Percentiles rank a stretch among this genome's conserved stretches.
These are phyloP conservation scores for Atkinsonella hypoxylon DNA, from an alignment of 2,329 filamentous ascomycete species.

Conservation along the genomic window DNA sequence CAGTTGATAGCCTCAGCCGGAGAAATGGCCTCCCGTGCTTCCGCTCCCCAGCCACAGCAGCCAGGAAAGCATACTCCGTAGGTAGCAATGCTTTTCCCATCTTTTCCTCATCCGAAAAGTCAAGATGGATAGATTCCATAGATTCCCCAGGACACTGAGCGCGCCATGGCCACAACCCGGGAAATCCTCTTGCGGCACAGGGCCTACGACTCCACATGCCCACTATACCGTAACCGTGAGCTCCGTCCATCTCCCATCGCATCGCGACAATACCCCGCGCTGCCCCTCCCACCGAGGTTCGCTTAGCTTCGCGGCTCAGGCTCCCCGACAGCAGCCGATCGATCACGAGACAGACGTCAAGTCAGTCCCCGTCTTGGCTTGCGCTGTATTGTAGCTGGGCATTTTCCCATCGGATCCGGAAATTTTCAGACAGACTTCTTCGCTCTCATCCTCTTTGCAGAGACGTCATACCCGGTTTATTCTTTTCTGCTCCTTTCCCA, in stretches of 20 bases:
- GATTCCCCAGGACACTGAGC: no score
- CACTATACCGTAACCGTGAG: not conserved
- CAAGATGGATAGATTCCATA: no score
- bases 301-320: no score
- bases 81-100: not conserved
- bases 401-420: no score
- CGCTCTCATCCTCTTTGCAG: not conserved
- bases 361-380: no score
- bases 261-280: slow-evolving; percentile 4
- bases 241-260: no score
- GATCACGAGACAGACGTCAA: slow-evolving; percentile 1
- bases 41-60: not conserved
- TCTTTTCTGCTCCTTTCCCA: not conserved
- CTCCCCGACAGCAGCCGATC: slow-evolving; percentile 5
- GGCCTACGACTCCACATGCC: not conserved
- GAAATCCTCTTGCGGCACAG: slow-evolving; percentile 22
- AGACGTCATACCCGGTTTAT: not conserved
- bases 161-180: slow-evolving; percentile 12
- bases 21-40: not conserved
- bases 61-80: no score
- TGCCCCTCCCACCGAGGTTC: slow-evolving; percentile 5
- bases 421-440: not conserved
- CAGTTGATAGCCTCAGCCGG: no score
- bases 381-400: no score
- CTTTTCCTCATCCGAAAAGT: not conserved